phyloP scores from a whole-genome alignment of 192 early-diverging fungal genomes.

The Bifiguratus adelaidae region DNA sequence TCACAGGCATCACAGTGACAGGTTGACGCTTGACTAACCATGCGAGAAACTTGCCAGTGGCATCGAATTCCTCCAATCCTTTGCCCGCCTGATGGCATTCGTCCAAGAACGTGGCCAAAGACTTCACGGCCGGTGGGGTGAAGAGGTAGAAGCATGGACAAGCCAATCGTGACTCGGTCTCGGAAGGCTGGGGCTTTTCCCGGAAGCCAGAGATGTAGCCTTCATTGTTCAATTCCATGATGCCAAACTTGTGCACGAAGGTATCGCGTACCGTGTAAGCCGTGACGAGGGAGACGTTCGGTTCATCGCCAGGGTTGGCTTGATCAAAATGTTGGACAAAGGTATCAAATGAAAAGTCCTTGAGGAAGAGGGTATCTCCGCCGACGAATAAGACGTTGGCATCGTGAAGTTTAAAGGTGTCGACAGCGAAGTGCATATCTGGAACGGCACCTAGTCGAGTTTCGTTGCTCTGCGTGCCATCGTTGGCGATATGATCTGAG shows the following conservation, averaged over 20 bases:
- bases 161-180: constrained; percentile 29
- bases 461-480: constrained; percentile 35
- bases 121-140: constrained; percentile 5
- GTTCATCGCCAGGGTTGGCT: neutral
- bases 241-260: constrained; percentile 38
- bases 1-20: constrained; percentile 24
- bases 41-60: constrained; percentile 38
- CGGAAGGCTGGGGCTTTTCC: constrained; percentile 39
- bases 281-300: constrained; percentile 26
- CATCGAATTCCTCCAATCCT: constrained; percentile 34
- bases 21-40: constrained; percentile 25
- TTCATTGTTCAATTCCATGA: constrained; percentile 24
- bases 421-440: constrained; percentile 32
- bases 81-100: constrained; percentile 11
- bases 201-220: constrained; percentile 28
- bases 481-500: constrained; percentile 27
- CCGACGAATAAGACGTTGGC: constrained; percentile 37
- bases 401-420: constrained; percentile 10
- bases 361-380: constrained; percentile 47
- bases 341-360: constrained; percentile 30
- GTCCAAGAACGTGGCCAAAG: constrained; percentile 31
- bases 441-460: constrained; percentile 42
- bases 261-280: constrained; percentile 29
- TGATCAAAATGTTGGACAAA: constrained; percentile 17
- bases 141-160: constrained; percentile 57